Evolutionary conservation across 2,329 filamentous ascomycete genomes (phyloP).

Genomic region (Cercospora sp.): DNA sequence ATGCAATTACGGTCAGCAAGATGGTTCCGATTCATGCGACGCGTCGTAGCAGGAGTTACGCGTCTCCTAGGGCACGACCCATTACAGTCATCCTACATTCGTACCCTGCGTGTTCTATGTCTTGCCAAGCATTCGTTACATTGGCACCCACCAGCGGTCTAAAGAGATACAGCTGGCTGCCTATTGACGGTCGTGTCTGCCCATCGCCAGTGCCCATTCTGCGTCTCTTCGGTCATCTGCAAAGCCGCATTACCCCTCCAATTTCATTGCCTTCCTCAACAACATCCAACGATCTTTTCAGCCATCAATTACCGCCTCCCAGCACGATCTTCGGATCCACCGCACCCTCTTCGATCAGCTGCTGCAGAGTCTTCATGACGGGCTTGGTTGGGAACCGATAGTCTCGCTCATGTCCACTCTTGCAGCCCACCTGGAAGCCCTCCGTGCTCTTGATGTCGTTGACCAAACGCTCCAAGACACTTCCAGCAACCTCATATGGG

Average conservation of each 20-base stretch:
- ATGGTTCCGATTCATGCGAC: background rate
- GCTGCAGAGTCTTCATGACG: slow-evolving; percentile 11
- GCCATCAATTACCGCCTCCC: background rate
- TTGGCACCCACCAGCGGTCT: background rate
- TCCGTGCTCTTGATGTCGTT: slow-evolving; percentile 9
- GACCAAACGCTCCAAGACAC: slow-evolving; percentile 6
- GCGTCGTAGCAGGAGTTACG: background rate
- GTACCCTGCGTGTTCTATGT: background rate
- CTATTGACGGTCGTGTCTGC: background rate
- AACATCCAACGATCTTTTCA: background rate
- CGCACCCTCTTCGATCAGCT: slow-evolving; percentile 14
- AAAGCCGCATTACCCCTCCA: background rate
- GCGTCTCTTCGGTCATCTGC: background rate
- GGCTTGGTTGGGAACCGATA: slow-evolving; percentile 22
- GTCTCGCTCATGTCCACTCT: slow-evolving; percentile 20
- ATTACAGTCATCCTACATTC: background rate
- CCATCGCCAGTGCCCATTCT: background rate
- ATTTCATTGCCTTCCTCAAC: background rate
- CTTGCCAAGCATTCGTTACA: background rate
- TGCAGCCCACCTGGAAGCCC: slow-evolving; percentile 9
- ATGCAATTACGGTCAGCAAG: background rate
- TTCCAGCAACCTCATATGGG: slow-evolving; percentile 18
- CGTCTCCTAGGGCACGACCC: background rate
- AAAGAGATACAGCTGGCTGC: background rate
- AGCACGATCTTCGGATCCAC: slow-evolving; percentile 24